Evolutionary conservation across 2,329 filamentous ascomycete species (phyloP), one percentile per base, ranked within the genome.

Genomic region (Ophiostoma sp.): DNA sequence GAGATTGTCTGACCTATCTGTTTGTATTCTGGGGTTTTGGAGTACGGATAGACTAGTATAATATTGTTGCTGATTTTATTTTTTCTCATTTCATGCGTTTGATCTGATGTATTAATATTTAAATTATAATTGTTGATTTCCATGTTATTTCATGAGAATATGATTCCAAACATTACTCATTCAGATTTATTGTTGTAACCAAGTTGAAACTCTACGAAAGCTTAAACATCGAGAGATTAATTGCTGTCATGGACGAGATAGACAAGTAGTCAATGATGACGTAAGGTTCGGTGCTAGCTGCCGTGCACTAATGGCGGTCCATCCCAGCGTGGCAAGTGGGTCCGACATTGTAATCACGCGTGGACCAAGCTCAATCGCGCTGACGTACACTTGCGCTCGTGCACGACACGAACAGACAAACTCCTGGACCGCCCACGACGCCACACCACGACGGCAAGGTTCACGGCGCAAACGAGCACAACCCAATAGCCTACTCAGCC

Each of bases 1-100:
- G 70, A 70, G 7, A 64, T 66, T 11, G 45, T 18, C 11, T 70
- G 47, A 67, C 12, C 5, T 18, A 52, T 52, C 18, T 60, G 47
- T 16, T 52, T 69, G 8, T 18, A 68, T 4, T 6, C 11, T 44
- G 27, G 27, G 27, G 27, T 27, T 27, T 27, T 27, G 27, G 27
- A 27, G 27, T 27, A 27, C 27, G 27, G 27, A 27, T 27, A 27
- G 27, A 27, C 27, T 27, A 27, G 27, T 27, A 27, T 27, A 27
- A 27, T 27, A 27, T 27, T 27, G 27, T 27, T 27, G 27, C 27
- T 27, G 27, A 27, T 27, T 27, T 27, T 27, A 27, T 27, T 27
- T 27, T 27, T 27, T 27, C 27, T 27, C 27, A 27, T 27, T 27
- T 27, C 27, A 27, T 27, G 27, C 27, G 27, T 27, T 27, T 27